Conservation (phyloP, 768 basidiomycete genomes). For the Vishniacozyma victoriae region DNA sequence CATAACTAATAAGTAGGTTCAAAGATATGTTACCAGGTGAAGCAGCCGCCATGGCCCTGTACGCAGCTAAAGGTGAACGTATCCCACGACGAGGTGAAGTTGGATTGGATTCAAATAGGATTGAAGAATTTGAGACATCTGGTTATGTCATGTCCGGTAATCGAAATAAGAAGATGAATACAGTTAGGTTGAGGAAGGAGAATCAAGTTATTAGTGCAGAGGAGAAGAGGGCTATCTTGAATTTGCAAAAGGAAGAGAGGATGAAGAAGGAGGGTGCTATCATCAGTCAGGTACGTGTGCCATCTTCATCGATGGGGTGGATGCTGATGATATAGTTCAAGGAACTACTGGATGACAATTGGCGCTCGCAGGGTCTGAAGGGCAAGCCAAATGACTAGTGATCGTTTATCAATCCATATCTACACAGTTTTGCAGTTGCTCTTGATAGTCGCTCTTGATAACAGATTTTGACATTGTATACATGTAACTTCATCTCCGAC, state of each 20-base stretch:
- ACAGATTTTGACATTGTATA: no score
- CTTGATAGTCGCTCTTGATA: no score
- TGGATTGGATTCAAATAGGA: constrained; percentile 79
- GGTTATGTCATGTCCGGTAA: constrained; percentile 99
- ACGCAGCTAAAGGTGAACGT: constrained; percentile 76
- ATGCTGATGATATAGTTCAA: no score
- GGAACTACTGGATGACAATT: no score
- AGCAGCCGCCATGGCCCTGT: constrained; percentile 96
- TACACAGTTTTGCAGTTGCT: no score
- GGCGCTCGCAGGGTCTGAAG: no score
- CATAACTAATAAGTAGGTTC: constrained; percentile 50
- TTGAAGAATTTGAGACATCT: constrained; percentile 75
- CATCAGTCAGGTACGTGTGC: constrained; percentile 59
- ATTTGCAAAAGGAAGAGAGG: constrained; percentile 89
- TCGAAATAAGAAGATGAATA: constrained; percentile 94
- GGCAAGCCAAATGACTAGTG: no score
- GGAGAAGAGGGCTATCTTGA: constrained; percentile 93
- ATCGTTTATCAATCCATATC: no score
- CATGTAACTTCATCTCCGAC: no score
- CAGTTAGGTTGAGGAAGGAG: constrained; percentile 97
- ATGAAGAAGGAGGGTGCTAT: constrained; percentile 83
- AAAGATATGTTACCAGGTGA: constrained; percentile 90
- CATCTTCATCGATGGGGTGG: no score
- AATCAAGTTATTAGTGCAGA: constrained; percentile 99
- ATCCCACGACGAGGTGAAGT: constrained; percentile 99